phyloP scores from a whole-genome alignment of 805 yeast species.

The Candida ulmi region DNA sequence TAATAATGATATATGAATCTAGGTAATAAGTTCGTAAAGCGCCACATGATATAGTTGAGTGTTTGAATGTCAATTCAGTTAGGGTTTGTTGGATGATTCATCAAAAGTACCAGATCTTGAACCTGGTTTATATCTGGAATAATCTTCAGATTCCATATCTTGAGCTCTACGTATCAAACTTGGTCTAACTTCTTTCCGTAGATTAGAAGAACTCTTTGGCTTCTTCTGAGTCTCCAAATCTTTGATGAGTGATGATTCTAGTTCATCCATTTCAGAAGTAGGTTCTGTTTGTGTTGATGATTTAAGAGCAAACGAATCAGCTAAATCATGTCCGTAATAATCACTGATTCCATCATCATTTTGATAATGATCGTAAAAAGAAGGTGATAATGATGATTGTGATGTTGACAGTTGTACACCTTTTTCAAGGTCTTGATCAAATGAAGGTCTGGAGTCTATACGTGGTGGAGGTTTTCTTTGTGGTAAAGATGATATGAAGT shows the following conservation, averaged over 20 bases:
- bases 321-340: background rate
- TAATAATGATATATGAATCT: too few species aligned
- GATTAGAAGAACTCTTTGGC: background rate
- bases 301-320: too few species aligned
- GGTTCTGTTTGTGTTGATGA: too few species aligned
- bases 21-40: too few species aligned
- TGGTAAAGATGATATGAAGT: background rate
- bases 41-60: too few species aligned
- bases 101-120: background rate
- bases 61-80: too few species aligned
- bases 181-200: conserved; percentile 11
- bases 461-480: background rate
- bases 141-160: conserved; percentile 21
- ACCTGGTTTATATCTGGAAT: conserved; percentile 4
- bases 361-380: background rate
- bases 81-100: background rate
- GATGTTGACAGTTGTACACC: background rate
- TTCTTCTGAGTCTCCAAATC: background rate
- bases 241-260: too few species aligned
- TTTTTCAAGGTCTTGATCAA: background rate
- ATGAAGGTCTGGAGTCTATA: background rate
- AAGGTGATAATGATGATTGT: background rate
- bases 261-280: too few species aligned
- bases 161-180: conserved; percentile 16
- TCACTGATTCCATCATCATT: background rate